Percentiles rank a stretch among this genome's conserved stretches.
Evolutionary conservation across 2,329 filamentous ascomycete species (phyloP).

Genomic region (Trichoderma sp.): DNA sequence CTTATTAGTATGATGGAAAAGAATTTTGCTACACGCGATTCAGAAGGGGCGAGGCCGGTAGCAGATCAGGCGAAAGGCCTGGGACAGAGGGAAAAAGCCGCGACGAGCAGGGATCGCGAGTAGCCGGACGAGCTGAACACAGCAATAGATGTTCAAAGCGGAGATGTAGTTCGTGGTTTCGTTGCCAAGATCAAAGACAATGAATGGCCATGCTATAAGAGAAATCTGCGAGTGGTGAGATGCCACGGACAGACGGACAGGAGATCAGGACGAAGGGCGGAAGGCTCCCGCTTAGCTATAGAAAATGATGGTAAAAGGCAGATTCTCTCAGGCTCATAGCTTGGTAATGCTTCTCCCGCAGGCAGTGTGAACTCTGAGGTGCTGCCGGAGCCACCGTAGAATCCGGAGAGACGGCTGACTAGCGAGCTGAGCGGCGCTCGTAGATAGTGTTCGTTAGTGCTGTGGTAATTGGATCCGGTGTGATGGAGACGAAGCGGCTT

Average conservation of each 20-base stretch:
- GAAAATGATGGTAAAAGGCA: not conserved
- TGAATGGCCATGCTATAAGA: not conserved
- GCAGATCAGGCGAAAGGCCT: not conserved
- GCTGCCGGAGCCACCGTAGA: not conserved
- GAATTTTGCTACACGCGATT: slow-evolving; percentile 1
- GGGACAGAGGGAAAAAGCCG: not conserved
- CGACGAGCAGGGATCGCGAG: slow-evolving; percentile 6
- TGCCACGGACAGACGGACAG: not conserved
- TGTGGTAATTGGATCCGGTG: slow-evolving; percentile 1
- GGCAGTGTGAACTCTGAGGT: not conserved
- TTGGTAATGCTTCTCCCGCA: not conserved
- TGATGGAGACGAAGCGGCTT: not conserved
- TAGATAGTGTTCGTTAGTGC: slow-evolving; percentile 4
- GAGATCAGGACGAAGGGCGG: not conserved
- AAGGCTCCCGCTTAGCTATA: not conserved
- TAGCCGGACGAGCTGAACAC: not conserved
- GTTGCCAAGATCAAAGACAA: not conserved
- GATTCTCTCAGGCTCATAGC: not conserved
- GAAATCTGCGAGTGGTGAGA: not conserved
- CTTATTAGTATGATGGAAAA: slow-evolving; percentile 17
- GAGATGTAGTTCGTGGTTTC: not conserved
- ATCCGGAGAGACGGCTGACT: slow-evolving; percentile 5
- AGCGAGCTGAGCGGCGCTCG: not conserved
- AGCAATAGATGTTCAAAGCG: not conserved
- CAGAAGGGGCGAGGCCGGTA: not conserved